Evolutionary conservation across 2,329 filamentous ascomycete species (phyloP).

Genomic region (Triangularia setosa): DNA sequence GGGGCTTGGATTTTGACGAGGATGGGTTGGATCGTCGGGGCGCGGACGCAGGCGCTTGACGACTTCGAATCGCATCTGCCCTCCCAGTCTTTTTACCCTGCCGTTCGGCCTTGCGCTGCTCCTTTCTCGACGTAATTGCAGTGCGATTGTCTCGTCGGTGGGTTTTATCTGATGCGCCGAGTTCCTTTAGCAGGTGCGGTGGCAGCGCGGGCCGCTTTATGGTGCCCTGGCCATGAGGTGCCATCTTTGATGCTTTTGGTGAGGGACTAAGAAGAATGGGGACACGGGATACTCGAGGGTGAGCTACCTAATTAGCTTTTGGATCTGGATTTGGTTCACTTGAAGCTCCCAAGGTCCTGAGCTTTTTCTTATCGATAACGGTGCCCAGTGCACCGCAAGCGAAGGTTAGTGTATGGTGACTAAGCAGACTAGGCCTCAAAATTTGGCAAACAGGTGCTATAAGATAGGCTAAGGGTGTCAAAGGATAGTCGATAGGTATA

Average conservation of each 20-base stretch:
- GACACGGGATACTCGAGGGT: background rate
- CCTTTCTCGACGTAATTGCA: slow-evolving; percentile 47
- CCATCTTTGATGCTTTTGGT: slow-evolving; percentile 24
- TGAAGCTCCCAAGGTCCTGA: background rate
- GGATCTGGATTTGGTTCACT: background rate
- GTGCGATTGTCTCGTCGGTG: background rate
- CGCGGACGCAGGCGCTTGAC: slow-evolving; percentile 3
- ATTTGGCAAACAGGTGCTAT: too few species aligned
- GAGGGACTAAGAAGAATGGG: background rate
- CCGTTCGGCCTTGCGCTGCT: slow-evolving; percentile 63
- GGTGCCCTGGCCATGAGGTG: slow-evolving; percentile 17
- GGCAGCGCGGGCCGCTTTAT: slow-evolving; percentile 41
- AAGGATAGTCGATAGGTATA: too few species aligned
- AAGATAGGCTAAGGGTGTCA: too few species aligned
- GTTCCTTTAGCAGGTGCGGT: slow-evolving; percentile 40
- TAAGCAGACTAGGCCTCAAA: too few species aligned
- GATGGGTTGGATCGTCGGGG: background rate
- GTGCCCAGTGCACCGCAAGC: too few species aligned
- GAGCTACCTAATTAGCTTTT: background rate
- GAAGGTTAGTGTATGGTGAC: too few species aligned
- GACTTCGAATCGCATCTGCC: slow-evolving; percentile 24
- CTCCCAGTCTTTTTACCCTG: slow-evolving; percentile 52
- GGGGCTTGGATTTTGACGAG: background rate
- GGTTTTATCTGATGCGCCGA: slow-evolving; percentile 29
- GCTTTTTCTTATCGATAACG: slow-evolving; percentile 23